A percentile compares a stretch with the other conserved stretches of the same genome.
These are phyloP conservation scores for Trichoderma orchidacearum DNA, from an alignment of 495 filamentous ascomycete genomes.

Conservation along the genomic window DNA sequence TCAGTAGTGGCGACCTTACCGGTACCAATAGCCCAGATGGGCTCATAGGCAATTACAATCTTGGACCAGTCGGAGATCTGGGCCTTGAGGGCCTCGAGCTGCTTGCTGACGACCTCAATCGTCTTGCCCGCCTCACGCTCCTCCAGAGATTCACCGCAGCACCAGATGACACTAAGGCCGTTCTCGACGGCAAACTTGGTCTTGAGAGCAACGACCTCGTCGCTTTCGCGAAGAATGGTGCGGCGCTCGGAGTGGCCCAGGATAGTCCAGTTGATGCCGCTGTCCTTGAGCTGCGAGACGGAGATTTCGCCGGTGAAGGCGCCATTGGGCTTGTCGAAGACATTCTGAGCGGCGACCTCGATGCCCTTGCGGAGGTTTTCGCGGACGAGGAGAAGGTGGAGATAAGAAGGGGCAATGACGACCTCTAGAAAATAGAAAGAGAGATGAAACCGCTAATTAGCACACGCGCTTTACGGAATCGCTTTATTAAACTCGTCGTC, in stretches of 20 bases:
- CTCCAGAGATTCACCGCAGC: constrained; percentile 88
- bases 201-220: constrained; percentile 82
- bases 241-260: constrained; percentile 90
- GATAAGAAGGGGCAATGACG: constrained; percentile 77
- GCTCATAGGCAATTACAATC: constrained; percentile 96
- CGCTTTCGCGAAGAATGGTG: constrained; percentile 70
- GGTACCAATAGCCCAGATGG: constrained; percentile 98
- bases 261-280: constrained; percentile 75
- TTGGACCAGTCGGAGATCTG: constrained; percentile 74
- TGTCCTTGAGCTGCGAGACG: constrained; percentile 78
- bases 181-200: constrained; percentile 79
- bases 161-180: constrained; percentile 83
- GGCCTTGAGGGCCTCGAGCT: constrained; percentile 54
- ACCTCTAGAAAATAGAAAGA: constrained; percentile 69
- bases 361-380: constrained; percentile 51
- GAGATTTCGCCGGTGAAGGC: constrained; percentile 96
- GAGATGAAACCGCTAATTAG: not conserved
- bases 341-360: constrained; percentile 84
- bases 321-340: constrained; percentile 91
- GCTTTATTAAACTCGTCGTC: no score
- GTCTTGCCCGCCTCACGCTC: constrained; percentile 81
- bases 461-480: no score
- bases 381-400: constrained; percentile 80
- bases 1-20: constrained; percentile 90
- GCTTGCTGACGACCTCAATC: constrained; percentile 74